Conservation (phyloP, 345 rosid species). For the Angophora floribunda region DNA sequence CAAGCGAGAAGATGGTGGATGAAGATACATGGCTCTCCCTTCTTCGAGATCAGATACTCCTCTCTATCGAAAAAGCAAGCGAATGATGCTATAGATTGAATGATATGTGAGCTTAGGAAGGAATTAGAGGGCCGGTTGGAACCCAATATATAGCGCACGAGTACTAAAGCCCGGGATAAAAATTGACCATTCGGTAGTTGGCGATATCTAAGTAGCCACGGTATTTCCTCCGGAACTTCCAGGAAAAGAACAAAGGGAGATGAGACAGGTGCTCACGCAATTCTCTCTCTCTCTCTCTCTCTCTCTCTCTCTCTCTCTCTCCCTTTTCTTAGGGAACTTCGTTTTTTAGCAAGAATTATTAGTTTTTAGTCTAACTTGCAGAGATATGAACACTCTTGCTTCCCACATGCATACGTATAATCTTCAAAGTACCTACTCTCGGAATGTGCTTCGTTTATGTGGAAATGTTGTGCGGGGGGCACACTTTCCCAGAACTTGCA, state of each 20-base stretch:
- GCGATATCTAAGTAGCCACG: background rate
- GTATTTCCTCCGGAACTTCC: conserved; percentile 3
- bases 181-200: background rate
- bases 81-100: background rate
- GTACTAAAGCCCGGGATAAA: background rate
- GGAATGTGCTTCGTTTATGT: background rate
- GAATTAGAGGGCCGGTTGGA: background rate
- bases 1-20: background rate
- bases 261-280: background rate
- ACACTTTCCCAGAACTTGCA: background rate
- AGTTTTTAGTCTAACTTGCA: background rate
- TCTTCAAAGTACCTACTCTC: background rate
- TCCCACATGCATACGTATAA: background rate
- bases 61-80: background rate
- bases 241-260: background rate
- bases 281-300: background rate
- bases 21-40: background rate
- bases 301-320: background rate
- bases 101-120: background rate
- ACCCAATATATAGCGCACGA: background rate
- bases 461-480: background rate
- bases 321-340: background rate
- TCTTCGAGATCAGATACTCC: background rate
- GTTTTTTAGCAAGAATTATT: background rate
- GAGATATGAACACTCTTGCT: background rate